Percentiles rank a stretch among this genome's conserved stretches.
These are phyloP conservation scores for Talaromyces rugulosus DNA, from an alignment of 2,329 filamentous ascomycete genomes.

Conservation along the genomic window DNA sequence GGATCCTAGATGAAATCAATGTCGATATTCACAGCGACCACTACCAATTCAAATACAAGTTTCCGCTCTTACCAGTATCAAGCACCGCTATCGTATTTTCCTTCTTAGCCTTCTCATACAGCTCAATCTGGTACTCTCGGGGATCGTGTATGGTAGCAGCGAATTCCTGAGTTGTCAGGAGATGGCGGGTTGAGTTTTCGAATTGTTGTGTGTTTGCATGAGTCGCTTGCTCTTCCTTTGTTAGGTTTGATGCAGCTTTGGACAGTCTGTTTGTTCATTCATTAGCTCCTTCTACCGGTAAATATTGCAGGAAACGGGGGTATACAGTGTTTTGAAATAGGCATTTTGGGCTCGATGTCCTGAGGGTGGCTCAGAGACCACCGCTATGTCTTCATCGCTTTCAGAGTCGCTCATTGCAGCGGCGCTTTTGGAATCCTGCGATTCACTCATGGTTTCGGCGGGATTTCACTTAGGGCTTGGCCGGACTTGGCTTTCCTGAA, in stretches of 20 bases:
- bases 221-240: slow-evolving; percentile 34
- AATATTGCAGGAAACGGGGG: slow-evolving; percentile 14
- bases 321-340: slow-evolving; percentile 47
- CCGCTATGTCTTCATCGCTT: slow-evolving; percentile 21
- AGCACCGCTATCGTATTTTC: slow-evolving; percentile 90
- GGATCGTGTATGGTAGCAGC: slow-evolving; percentile 67
- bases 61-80: slow-evolving; percentile 56
- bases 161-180: slow-evolving; percentile 51
- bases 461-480: not conserved
- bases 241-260: slow-evolving; percentile 40
- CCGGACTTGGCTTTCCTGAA: not conserved
- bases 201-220: slow-evolving; percentile 30
- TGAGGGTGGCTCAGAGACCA: slow-evolving; percentile 7
- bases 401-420: slow-evolving; percentile 25
- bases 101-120: slow-evolving; percentile 81
- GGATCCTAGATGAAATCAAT: slow-evolving; percentile 53
- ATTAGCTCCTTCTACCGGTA: not conserved
- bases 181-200: slow-evolving; percentile 50
- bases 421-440: not conserved
- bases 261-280: slow-evolving; percentile 26
- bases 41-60: not conserved
- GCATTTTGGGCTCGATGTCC: slow-evolving; percentile 47
- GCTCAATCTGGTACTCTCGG: slow-evolving; percentile 84
- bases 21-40: not conserved
- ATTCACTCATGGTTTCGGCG: not conserved